Percentiles rank a stretch among this genome's conserved stretches.
Conservation (phyloP, 2,329 filamentous ascomycete genomes). For the Apiospora arundinis region DNA sequence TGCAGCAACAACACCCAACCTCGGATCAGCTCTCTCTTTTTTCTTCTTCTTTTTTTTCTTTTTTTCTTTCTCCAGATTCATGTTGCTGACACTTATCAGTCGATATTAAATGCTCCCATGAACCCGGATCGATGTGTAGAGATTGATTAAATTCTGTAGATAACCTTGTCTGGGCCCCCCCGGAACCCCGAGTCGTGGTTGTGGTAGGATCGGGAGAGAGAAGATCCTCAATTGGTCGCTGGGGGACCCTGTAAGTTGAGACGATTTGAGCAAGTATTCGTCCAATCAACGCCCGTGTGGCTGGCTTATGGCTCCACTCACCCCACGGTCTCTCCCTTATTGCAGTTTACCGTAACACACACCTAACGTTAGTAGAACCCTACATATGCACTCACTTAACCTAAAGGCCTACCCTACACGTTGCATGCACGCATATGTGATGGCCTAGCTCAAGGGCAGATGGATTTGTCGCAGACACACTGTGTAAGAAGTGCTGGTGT, state of each 20-base stretch:
- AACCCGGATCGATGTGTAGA: not conserved
- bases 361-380: not conserved
- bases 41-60: too few relatives aligned
- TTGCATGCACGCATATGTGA: not conserved
- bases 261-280: conserved; percentile 16
- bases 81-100: not conserved
- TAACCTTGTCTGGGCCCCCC: not conserved
- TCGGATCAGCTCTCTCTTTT: too few relatives aligned
- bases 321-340: not conserved
- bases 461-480: not conserved
- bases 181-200: not conserved
- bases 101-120: not conserved
- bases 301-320: not conserved
- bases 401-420: not conserved
- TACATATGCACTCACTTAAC: not conserved
- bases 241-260: not conserved
- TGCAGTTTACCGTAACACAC: not conserved
- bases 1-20: not conserved
- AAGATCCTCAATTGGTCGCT: not conserved
- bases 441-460: not conserved
- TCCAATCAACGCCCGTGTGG: not conserved
- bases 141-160: not conserved
- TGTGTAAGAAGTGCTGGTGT: not conserved
- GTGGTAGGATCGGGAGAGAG: not conserved
- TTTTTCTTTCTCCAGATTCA: not conserved